Conservation (phyloP, 2,329 filamentous ascomycete genomes). For the Monosporascus cannonballus region DNA sequence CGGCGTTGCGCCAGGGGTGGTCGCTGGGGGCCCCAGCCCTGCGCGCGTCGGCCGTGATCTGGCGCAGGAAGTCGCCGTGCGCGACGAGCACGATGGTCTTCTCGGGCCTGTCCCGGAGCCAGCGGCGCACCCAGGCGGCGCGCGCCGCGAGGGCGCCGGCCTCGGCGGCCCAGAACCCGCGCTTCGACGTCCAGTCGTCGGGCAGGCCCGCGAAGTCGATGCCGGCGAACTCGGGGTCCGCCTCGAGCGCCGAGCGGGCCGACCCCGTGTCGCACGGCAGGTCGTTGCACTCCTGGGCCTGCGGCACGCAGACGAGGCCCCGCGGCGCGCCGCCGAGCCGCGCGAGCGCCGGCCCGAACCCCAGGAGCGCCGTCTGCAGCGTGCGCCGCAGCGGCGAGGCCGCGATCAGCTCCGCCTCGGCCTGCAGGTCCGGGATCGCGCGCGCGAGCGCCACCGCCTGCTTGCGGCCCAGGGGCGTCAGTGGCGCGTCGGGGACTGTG, state of each 20-base stretch:
- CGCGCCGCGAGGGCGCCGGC: slow-evolving; percentile 14
- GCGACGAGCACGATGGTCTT: slow-evolving; percentile 23
- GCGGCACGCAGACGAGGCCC: slow-evolving; percentile 19
- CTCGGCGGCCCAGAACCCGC: slow-evolving; percentile 18
- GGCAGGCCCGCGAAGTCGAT: slow-evolving; percentile 18
- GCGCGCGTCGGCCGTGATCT: slow-evolving; percentile 11
- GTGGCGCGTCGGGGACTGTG: slow-evolving; percentile 18
- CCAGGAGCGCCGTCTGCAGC: slow-evolving; percentile 26
- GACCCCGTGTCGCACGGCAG: slow-evolving; percentile 27
- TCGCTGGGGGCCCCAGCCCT: slow-evolving; percentile 2
- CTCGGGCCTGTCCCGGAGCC: slow-evolving; percentile 18
- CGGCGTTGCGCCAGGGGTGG: slow-evolving; percentile 16
- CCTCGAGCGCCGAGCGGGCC: slow-evolving; percentile 14
- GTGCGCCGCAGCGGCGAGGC: slow-evolving; percentile 27
- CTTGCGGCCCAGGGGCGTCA: slow-evolving; percentile 19
- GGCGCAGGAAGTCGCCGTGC: slow-evolving; percentile 22
- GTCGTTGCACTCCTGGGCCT: slow-evolving; percentile 25
- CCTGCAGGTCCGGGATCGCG: slow-evolving; percentile 12
- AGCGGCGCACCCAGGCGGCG: slow-evolving; percentile 19
- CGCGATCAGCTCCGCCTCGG: slow-evolving; percentile 19
- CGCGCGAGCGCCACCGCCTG: slow-evolving; percentile 17
- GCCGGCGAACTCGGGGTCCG: slow-evolving; percentile 19
- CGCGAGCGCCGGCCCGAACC: slow-evolving; percentile 17
- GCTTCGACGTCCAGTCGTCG: slow-evolving; percentile 22
- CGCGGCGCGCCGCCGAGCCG: slow-evolving; percentile 10